A percentile compares a stretch with the other conserved stretches of the same genome.
These are phyloP conservation scores for Botryotinia globosa DNA, from an alignment of 2,329 filamentous ascomycete species.

Conservation along the genomic window DNA sequence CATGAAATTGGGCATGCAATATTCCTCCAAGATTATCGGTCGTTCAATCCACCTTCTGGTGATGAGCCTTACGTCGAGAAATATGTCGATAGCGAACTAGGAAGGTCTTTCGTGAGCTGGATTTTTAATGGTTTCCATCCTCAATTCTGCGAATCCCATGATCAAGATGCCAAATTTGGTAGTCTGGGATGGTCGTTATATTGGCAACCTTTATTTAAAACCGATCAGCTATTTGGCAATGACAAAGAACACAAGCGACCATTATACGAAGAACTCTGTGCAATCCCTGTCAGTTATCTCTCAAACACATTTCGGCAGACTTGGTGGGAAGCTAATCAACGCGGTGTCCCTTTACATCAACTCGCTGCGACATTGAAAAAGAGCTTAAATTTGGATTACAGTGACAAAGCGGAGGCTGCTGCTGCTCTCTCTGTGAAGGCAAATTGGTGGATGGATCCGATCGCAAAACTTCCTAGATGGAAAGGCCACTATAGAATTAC, in stretches of 20 bases:
- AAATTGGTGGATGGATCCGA: slow-evolving; percentile 3
- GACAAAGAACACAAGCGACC: slow-evolving; percentile 3
- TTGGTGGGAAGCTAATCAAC: slow-evolving; percentile 6
- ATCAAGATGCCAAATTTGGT: slow-evolving; percentile 5
- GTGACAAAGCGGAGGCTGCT: background rate
- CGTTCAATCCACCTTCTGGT: slow-evolving; percentile 17
- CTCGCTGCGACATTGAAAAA: slow-evolving; percentile 1
- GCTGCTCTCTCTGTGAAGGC: slow-evolving; percentile 1
- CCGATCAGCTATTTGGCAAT: background rate
- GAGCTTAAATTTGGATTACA: background rate
- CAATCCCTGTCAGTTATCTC: slow-evolving; percentile 6
- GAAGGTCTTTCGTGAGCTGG: slow-evolving; percentile 28
- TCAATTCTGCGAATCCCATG: slow-evolving; percentile 7
- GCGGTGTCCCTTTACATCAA: background rate
- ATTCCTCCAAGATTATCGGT: slow-evolving; percentile 30
- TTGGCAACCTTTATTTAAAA: slow-evolving; percentile 13
- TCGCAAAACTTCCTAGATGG: background rate
- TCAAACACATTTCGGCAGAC: background rate
- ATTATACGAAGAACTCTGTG: background rate
- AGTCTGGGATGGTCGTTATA: slow-evolving; percentile 17
- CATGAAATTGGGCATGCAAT: slow-evolving; percentile 35
- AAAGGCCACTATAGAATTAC: slow-evolving; percentile 9
- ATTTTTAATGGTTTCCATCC: slow-evolving; percentile 32
- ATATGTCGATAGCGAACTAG: slow-evolving; percentile 28
- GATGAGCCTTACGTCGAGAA: slow-evolving; percentile 30